Evolutionary conservation across 805 yeast genomes (phyloP), one percentile per base, ranked within the genome.

Genomic region (Candida ipomoeae): DNA sequence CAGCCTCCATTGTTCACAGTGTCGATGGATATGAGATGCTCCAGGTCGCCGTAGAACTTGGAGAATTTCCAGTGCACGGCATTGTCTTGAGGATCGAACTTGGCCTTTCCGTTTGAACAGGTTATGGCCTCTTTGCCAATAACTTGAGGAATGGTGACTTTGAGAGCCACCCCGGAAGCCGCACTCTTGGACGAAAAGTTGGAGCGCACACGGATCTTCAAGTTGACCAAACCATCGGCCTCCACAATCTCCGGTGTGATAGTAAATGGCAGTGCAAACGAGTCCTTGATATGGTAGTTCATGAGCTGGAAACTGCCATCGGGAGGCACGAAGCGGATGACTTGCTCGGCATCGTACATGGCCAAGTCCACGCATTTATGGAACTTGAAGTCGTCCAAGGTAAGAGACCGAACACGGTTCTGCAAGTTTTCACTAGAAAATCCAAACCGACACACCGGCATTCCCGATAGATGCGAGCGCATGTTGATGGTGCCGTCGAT

Each of bases 241-340:
- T 60, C 74, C 41, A 60, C 74, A 2, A 84, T 75, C 31, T 74
- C 71, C 1, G 92, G 86, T 5, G 77, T 69, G 14, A 89, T 76
- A 46, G 74, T 73, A 66, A 89, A 87, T 3, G 97, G 97, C 31
- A 87, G 62, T 45, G 79, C 80, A 52, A 87, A 69, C 55, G 82
- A 81, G 60, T 61, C 70, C 14, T 59, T 52, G 38, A 73, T 63
- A 43, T 67, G 70, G 67, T 89, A 90, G 34, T 81, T 75, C 91
- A 90, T 84, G 52, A 90, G 76, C 65, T 89, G 92, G 63, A 89
- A 87, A 46, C 82, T 81, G 0, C 96, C 96, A 67, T 89, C 96
- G 1, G 96, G 96, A 2, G 96, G 96, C 11, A 83, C 73, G 56
- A 90, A 89, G 42, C 78, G 80, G 51, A 90, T 85, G 21, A 80